Conservation (phyloP, 2,329 filamentous ascomycete genomes). For the Claviceps sorghi region DNA sequence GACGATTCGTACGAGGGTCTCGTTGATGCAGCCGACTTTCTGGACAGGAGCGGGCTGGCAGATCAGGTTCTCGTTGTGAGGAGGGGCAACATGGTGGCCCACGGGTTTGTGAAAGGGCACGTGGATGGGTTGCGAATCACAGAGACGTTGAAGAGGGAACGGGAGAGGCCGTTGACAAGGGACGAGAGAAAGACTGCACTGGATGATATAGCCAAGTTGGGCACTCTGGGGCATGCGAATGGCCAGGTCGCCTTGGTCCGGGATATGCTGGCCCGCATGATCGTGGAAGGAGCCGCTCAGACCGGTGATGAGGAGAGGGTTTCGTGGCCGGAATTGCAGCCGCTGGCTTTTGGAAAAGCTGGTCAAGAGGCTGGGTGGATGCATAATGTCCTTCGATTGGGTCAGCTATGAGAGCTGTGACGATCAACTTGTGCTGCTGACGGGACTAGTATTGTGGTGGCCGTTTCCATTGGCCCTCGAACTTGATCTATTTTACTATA, state of each 20-base stretch:
- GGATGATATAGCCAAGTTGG: constrained; percentile 14
- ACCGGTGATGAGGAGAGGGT: background rate
- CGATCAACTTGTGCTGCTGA: background rate
- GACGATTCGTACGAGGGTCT: constrained; percentile 30
- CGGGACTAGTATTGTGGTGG: background rate
- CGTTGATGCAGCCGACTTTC: constrained; percentile 20
- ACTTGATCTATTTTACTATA: background rate
- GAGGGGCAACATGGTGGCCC: constrained; percentile 23
- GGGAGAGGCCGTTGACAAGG: constrained; percentile 14
- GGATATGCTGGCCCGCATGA: constrained; percentile 13
- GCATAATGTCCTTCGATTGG: constrained; percentile 7
- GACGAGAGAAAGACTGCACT: constrained; percentile 13
- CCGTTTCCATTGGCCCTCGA: too few species aligned
- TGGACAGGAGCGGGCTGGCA: constrained; percentile 18
- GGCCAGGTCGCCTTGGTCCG: constrained; percentile 13
- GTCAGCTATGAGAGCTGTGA: constrained; percentile 1
- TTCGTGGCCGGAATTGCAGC: constrained; percentile 8
- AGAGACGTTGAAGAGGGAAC: constrained; percentile 14
- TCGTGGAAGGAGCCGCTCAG: constrained; percentile 1
- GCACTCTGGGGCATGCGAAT: constrained; percentile 8
- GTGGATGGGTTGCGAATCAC: constrained; percentile 6
- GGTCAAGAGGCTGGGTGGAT: background rate
- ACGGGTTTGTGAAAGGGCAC: constrained; percentile 7
- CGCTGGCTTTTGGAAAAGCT: constrained; percentile 10
- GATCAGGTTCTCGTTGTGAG: constrained; percentile 26